These are phyloP conservation scores for Ramularia collo-cygni DNA, from an alignment of 2,329 filamentous ascomycete species.

Conservation along the genomic window DNA sequence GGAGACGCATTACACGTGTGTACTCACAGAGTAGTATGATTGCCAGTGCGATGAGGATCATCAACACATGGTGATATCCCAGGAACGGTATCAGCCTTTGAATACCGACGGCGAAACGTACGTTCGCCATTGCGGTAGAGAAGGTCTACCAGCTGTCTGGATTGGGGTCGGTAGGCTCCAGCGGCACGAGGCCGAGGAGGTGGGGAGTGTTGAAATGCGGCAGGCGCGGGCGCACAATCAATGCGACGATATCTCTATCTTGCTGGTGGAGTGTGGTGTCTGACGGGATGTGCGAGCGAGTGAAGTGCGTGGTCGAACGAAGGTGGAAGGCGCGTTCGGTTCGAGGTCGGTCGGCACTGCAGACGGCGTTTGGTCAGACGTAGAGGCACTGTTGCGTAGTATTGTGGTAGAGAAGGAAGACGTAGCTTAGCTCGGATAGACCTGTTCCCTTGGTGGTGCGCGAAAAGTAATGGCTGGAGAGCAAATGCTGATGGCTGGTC, in stretches of 20 bases:
- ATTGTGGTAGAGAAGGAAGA: background rate
- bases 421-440: too few species aligned
- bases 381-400: background rate
- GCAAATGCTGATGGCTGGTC: too few species aligned
- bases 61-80: constrained; percentile 79
- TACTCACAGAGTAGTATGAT: constrained; percentile 90
- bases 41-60: constrained; percentile 89
- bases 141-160: constrained; percentile 31
- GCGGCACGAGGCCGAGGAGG: constrained; percentile 21
- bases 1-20: background rate
- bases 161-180: constrained; percentile 9
- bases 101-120: constrained; percentile 46
- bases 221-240: constrained; percentile 4
- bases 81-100: constrained; percentile 54
- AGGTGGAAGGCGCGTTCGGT: too few species aligned
- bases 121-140: constrained; percentile 40
- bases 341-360: too few species aligned
- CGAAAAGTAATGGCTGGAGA: too few species aligned
- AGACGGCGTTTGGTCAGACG: too few species aligned
- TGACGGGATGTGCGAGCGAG: background rate
- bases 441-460: too few species aligned
- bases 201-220: constrained; percentile 17
- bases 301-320: constrained; percentile 1
- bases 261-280: constrained; percentile 4
- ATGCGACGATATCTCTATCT: constrained; percentile 5